phyloP scores from a whole-genome alignment of 495 filamentous ascomycete species.

The Chlorociboria aeruginascens region DNA sequence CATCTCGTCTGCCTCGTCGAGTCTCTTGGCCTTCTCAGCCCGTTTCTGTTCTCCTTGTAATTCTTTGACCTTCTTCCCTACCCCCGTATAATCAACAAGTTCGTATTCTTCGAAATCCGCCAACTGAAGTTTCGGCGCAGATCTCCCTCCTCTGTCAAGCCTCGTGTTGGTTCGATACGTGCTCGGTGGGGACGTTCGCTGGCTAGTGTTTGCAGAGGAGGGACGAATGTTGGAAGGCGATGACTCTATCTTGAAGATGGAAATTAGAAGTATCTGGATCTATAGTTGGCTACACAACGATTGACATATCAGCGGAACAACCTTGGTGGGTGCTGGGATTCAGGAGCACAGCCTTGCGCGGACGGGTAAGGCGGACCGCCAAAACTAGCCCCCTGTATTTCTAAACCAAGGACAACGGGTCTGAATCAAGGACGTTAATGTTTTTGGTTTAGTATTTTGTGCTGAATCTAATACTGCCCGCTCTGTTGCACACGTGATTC shows the following conservation, averaged over 20 bases:
- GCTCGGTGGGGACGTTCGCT: conserved; percentile 5
- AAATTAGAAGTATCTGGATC: neutral
- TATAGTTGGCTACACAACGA: too few relatives aligned
- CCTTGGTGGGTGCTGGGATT: too few relatives aligned
- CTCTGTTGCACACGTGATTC: too few relatives aligned
- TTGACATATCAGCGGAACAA: too few relatives aligned
- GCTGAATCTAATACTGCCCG: too few relatives aligned
- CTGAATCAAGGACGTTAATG: too few relatives aligned
- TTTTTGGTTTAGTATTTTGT: too few relatives aligned
- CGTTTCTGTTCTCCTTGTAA: conserved; percentile 24
- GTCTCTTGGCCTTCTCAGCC: conserved; percentile 39
- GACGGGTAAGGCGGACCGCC: too few relatives aligned
- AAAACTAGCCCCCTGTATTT: too few relatives aligned
- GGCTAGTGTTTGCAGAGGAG: conserved; percentile 18
- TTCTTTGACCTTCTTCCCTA: neutral
- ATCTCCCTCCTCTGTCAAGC: conserved; percentile 12
- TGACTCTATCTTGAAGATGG: conserved; percentile 19
- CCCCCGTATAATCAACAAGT: conserved; percentile 14
- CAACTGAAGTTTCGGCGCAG: conserved; percentile 2
- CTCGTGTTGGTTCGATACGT: conserved; percentile 4
- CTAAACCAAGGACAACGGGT: too few relatives aligned
- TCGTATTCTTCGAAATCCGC: conserved; percentile 15
- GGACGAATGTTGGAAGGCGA: conserved; percentile 12
- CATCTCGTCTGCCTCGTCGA: conserved; percentile 71
- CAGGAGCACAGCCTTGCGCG: too few relatives aligned